Base-by-base conservation (phyloP, 1,284 basidiomycete species). In the Rhodotorula sp. region DNA sequence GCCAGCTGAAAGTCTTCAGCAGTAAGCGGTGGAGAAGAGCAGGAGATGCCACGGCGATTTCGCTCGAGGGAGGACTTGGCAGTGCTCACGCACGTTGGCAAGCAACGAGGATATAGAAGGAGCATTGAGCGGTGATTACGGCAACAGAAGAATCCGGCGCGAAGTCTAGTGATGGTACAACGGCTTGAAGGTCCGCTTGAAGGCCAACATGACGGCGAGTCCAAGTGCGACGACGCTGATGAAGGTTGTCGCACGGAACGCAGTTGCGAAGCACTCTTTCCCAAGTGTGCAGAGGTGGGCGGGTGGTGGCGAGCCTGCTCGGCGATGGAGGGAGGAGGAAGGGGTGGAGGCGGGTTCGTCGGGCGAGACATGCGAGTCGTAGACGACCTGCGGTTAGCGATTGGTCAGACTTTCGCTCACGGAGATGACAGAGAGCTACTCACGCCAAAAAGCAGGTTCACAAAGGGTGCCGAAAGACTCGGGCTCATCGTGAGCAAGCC, bases 391-490 rank as follows among this genome's bases (percentile, higher is more conserved):
- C 8, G 17, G 6, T 8, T n/a, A 19, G 11, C 17, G 4, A 13
- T 8, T 6, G 29, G 44, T 52, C 27, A 53, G 51, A 6, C 11
- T 22, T 24, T 36, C n/a, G 6, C 2, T 24, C 3, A 13, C 20
- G 30, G 19, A 27, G 24, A 7, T 20, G 32, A 3, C 2, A 17
- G 5, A 24, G 11, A 2, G n/a, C 9, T 19, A 55, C 64, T 20
- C 6, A 62, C 34, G 2, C 72, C 72, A 24, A 73, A 73, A 13
- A 71, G 39, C 4, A 60, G 29, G 49, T 73, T 73, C 1, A 53
- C 34, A 3, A 68, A 29, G 52, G 64, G 67, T 2, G 65, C 72
- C 30, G 67, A 73, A 2, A 71, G 29, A 2, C 63, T 48, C 1
- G 72, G 72, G 0, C 51, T 36, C 10, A 71, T 27, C 0, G 51